Evolutionary conservation across 805 yeast genomes (phyloP), one percentile per base, ranked within the genome.

Genomic region (Saccharomyces eubayanus): DNA sequence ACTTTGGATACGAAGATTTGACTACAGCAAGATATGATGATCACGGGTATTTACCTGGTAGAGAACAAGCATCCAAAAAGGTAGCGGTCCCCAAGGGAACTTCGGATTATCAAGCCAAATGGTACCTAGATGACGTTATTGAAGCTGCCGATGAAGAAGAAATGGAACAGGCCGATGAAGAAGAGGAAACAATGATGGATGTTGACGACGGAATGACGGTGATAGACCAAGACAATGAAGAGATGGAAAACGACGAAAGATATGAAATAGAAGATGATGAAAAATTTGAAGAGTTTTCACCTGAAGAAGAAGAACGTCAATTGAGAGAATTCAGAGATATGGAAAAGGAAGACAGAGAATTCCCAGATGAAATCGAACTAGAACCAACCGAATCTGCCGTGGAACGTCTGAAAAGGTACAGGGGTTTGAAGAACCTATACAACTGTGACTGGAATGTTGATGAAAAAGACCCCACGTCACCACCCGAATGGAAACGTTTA

Each of bases 321-420:
- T 75, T 89, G 57, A 73, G 78, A 53, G 79, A 77, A 62, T 90
- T 77, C 72, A 81, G 94, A 61, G 76, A 76, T 43, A 70, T 81
- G 57, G 96, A 83, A 59, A 79, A 80, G 55, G 97, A 91, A 53
- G 97, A 89, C 67, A 77, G 82, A 36, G 96, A 91, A 62, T 94
- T 90, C 76, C 98, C 98, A 0, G 99, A 94, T 71, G 99, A 94
- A 72, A 72, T 92, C 53, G 98, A 94, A 68, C 73, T 94, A 46
- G 79, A 77, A 48, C 97, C 97, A 30, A 66, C 70, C 5, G 91
- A 80, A 59, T 78, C 86, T 5, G 98, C 88, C 9, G 79, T 79
- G 62, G 89, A 90, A 58, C 79, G 89, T 58, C 76, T 94, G 54
- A 71, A 76, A 30, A 80, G 90, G 57, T 92, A 89, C 71, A 80